phyloP scores from a whole-genome alignment of 2,329 filamentous ascomycete genomes.

The Grosmannia serpens region DNA sequence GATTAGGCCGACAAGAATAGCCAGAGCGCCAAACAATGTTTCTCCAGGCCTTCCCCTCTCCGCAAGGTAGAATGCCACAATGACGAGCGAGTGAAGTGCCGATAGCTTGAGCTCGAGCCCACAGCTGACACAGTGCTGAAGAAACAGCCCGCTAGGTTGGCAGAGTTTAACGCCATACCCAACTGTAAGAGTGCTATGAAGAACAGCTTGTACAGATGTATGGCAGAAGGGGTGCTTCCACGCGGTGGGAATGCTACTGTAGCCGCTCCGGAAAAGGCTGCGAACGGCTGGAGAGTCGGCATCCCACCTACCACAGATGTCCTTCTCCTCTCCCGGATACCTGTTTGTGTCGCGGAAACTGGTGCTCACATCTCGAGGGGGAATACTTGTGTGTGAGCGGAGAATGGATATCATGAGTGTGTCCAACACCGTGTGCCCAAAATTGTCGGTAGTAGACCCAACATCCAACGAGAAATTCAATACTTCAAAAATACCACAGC shows the following conservation, averaged over 20 bases:
- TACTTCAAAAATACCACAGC: neutral
- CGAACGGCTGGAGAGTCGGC: conserved; percentile 1
- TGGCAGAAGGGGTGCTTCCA: conserved; percentile 11
- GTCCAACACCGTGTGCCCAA: conserved; percentile 2
- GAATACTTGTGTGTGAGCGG: conserved; percentile 1
- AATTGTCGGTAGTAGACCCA: neutral
- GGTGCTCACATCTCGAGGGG: neutral
- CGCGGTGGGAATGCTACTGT: neutral
- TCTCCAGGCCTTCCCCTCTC: neutral
- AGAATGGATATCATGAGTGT: conserved; percentile 2
- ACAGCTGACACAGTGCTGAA: neutral
- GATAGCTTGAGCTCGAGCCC: neutral
- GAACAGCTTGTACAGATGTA: conserved; percentile 7
- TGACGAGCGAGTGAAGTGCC: neutral
- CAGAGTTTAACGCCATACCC: neutral
- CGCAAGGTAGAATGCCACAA: conserved; percentile 1
- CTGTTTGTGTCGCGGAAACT: neutral
- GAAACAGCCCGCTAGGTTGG: neutral
- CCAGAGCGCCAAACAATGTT: conserved; percentile 3
- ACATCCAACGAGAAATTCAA: fast-evolving
- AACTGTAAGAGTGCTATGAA: neutral
- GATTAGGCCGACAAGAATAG: conserved; percentile 1
- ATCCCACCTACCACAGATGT: conserved; percentile 7
- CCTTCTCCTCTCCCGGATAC: conserved; percentile 5
- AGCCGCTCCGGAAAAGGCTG: neutral